Evolutionary conservation across 306 rosid genomes (phyloP).

Genomic region (Phaseolus lunatus): DNA sequence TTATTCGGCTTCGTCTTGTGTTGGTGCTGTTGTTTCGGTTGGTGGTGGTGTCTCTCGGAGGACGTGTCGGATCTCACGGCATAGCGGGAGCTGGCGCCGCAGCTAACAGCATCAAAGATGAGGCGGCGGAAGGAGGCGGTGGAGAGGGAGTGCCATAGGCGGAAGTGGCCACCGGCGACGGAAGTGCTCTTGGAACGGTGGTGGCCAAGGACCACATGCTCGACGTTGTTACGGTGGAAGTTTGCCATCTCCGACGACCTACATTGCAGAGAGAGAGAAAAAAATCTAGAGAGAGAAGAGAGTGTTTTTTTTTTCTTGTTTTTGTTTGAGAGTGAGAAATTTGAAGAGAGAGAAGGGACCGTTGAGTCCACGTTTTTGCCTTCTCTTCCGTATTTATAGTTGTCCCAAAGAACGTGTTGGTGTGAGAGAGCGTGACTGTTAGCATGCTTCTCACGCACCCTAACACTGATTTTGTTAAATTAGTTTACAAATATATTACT

Average conservation of each 20-base stretch:
- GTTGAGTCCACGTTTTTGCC: conserved; percentile 39
- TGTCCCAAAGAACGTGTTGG: background rate
- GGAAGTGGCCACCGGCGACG: conserved; percentile 52
- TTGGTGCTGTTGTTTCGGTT: background rate
- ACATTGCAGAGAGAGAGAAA: conserved; percentile 48
- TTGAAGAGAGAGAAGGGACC: conserved; percentile 32
- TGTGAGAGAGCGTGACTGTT: background rate
- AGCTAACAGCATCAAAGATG: conserved; percentile 78
- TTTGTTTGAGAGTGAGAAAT: background rate
- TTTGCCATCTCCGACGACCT: conserved; percentile 68
- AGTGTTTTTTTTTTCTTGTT: background rate
- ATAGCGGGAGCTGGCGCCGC: conserved; percentile 77
- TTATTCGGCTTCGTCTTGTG: background rate
- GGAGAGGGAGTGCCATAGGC: conserved; percentile 69
- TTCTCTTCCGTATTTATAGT: conserved; percentile 20
- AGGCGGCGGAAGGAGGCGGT: conserved; percentile 74
- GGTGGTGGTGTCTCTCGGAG: conserved; percentile 27
- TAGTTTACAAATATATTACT: background rate
- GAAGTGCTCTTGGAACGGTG: conserved; percentile 43
- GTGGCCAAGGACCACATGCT: conserved; percentile 66
- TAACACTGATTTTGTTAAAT: background rate
- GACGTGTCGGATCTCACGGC: conserved; percentile 41
- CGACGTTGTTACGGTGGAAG: conserved; percentile 70
- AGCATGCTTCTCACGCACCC: conserved; percentile 10
- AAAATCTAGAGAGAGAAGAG: background rate